Evolutionary conservation across 1,139 yeast genomes (phyloP), one percentile per base, ranked within the genome.

Genomic region (Candida sojae): DNA sequence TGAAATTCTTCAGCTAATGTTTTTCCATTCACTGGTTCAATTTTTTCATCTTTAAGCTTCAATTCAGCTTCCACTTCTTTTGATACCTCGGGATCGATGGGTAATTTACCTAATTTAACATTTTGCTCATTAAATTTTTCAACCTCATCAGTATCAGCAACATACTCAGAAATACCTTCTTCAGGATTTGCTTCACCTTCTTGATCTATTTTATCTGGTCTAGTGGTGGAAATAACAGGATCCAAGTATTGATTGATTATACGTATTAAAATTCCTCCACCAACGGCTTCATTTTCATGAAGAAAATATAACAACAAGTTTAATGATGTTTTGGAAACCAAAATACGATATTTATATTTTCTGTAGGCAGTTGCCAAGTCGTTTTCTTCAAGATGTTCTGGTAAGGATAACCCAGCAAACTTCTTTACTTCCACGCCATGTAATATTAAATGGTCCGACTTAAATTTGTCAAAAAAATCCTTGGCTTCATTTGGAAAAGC

Each of bases 241-340:
- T 88, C 85, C 57, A 95, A 76, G 63, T 90, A 84, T 67, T 91
- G 93, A 68, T 93, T 93, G 53, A 95, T 84, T 47, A 91, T 79
- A 56, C 97, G 77, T 48, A 93, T 89, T 48, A 92, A 75, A 42
- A 92, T 80, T 3, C 95, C 87, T 4, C 99, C 99, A 35, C 98
- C 98, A 46, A 86, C 86, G 7, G 89, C 88, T 67, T 91, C 98
- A 61, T 90, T 89, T 62, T 93, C 98, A 63, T 90, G 96, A 49
- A 95, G 70, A 58, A 91, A 93, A 64, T 89, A 89, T 46, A 95
- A 73, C 56, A 93, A 77, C 56, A 93, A 72, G 61, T 91, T 95
- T 60, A 93, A 78, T 4, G 96, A 83, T 0, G 97, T 91, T 54
- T 88, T 85, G 11, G 97, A 87, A 40, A 93, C 84, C 43, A 83